Percentiles rank a stretch among this genome's conserved stretches.
phyloP scores from a whole-genome alignment of 2,329 filamentous ascomycete genomes.

The Sarocladium oryzae region DNA sequence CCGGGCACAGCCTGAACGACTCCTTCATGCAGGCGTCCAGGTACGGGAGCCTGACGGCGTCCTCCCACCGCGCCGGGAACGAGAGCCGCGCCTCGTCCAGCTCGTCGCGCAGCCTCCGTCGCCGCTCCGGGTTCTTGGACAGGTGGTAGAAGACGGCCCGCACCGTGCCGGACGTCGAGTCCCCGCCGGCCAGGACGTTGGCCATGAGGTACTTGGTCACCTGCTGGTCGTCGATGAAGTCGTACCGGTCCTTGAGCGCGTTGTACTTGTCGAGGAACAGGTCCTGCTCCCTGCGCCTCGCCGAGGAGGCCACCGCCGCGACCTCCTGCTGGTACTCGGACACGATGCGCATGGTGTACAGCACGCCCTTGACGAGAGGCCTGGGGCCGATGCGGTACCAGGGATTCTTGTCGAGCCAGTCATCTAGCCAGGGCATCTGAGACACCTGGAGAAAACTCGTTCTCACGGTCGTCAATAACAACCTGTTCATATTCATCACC shows the following conservation, averaged over 20 bases:
- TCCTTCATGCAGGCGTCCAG: slow-evolving; percentile 48
- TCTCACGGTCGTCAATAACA: not conserved
- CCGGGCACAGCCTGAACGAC: slow-evolving; percentile 40
- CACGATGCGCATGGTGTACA: slow-evolving; percentile 7
- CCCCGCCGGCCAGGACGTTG: slow-evolving; percentile 26
- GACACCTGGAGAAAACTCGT: slow-evolving; percentile 9
- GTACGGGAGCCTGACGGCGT: slow-evolving; percentile 29
- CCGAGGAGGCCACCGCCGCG: not conserved
- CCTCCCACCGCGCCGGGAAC: slow-evolving; percentile 14
- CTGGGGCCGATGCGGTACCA: slow-evolving; percentile 10
- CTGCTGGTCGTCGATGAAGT: slow-evolving; percentile 26
- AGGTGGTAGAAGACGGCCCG: slow-evolving; percentile 29
- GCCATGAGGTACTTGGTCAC: slow-evolving; percentile 11
- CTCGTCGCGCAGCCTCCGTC: slow-evolving; percentile 27
- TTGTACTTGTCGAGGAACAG: slow-evolving; percentile 28
- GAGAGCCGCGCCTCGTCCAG: slow-evolving; percentile 25
- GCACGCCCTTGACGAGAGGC: slow-evolving; percentile 8
- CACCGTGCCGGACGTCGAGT: slow-evolving; percentile 29
- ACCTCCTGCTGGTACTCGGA: slow-evolving; percentile 2
- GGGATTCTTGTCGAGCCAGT: slow-evolving; percentile 11
- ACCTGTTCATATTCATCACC: too few relatives aligned
- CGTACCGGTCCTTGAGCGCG: slow-evolving; percentile 23
- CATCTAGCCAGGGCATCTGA: slow-evolving; percentile 12
- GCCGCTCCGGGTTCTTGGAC: slow-evolving; percentile 23
- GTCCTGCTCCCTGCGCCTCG: not conserved